These are phyloP conservation scores for Scedosporium dehoogii DNA, from an alignment of 2,329 filamentous ascomycete genomes.

Conservation along the genomic window DNA sequence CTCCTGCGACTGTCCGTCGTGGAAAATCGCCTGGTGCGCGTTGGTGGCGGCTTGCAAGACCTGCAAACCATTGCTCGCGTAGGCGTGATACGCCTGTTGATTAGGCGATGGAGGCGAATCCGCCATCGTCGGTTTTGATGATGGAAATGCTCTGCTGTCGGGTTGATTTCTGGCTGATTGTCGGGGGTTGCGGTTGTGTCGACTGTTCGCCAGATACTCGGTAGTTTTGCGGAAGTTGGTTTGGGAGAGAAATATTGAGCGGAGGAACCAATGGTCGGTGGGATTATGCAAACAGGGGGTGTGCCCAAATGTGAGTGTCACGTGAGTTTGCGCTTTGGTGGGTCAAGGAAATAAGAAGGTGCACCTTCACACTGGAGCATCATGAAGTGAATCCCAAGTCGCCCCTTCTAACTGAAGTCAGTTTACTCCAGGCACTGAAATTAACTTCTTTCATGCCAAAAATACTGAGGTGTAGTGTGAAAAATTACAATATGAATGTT, in stretches of 20 bases:
- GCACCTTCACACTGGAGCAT: no score
- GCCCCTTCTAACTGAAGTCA: no score
- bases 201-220: slow-evolving; percentile 1
- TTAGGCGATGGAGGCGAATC: slow-evolving; percentile 1
- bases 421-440: no score
- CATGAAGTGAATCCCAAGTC: no score
- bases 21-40: slow-evolving; percentile 29
- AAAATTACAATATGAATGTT: no score
- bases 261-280: background rate
- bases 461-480: no score
- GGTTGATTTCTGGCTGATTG: slow-evolving; percentile 7
- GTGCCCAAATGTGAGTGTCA: no score
- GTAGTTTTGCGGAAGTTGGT: slow-evolving; percentile 7
- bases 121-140: slow-evolving; percentile 5
- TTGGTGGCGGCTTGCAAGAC: slow-evolving; percentile 35
- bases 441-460: no score
- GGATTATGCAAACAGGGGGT: background rate
- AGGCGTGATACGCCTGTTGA: slow-evolving; percentile 21
- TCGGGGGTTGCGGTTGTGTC: background rate
- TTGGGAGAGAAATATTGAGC: background rate
- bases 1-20: slow-evolving; percentile 27
- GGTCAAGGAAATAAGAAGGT: no score
- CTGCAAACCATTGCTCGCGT: slow-evolving; percentile 35
- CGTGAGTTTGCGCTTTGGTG: no score
- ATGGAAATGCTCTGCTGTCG: background rate